Evolutionary conservation across 164 flowering plant species (phyloP), one percentile per base, ranked within the genome.

Genomic region (Magnolia kwangsiensis): DNA sequence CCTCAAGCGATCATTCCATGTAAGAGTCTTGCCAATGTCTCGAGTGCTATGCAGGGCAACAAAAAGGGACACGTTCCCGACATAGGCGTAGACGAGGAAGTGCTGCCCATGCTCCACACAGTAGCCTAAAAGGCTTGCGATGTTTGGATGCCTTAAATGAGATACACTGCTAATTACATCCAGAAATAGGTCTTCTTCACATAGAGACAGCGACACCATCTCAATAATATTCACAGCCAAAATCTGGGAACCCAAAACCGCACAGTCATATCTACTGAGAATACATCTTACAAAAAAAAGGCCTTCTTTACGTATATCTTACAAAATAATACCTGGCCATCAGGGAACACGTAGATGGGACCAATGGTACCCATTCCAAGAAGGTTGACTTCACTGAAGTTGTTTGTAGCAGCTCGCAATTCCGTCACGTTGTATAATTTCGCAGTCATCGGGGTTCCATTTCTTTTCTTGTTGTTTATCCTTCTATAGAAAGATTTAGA

Each of bases 211-310:
- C 73, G 84, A 81, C 16, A 72, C 80, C 70, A 50, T 79, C 61
- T 87, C 85, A 37, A 96, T 85, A 80, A 94, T 96, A 89, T 92
- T 96, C 58, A 96, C 87, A 50, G 97, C 99, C 64, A 94, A 71
- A 78, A 67, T 51, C 80, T 78, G 31, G 14, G n/a, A 50, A 45
- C 20, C 7, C 13, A 20, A 27, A 63, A 50, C 18, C 24, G 0
- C 63, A n/a, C 21, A 65, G 9, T 65, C 13, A 65, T 37, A 37
- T 37, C 45, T 4, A 37, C 0, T 4, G 45, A 37, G 45, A 37
- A 37, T 3, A 37, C 45, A 4, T 37, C 45, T 37, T 37, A 37
- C 45, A 37, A 37, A 37, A 3, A 37, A 37, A 37, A 0, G 45
- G 45, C 7, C 45, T 27, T 27, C 29, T 27, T 37, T 37, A 37